Conservation (phyloP, 1,284 basidiomycete species). For the Ustilago lituana region DNA sequence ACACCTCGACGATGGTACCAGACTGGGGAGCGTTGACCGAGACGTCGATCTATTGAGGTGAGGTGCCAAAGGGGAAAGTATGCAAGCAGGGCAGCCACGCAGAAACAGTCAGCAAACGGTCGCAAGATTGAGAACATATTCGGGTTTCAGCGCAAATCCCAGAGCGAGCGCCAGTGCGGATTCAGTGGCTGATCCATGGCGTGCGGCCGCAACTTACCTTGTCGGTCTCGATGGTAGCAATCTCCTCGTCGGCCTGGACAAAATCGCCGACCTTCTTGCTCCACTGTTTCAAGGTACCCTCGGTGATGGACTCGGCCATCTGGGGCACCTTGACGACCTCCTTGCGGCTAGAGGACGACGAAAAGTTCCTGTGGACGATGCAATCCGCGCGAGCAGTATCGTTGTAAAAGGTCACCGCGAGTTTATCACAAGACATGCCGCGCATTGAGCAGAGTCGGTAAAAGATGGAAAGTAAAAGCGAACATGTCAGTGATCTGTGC, state of each 20-base stretch:
- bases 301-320: constrained; percentile 99
- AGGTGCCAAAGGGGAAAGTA: no score
- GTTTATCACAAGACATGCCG: no score
- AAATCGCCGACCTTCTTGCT: constrained; percentile 90
- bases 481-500: neutral
- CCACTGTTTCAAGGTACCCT: constrained; percentile 96
- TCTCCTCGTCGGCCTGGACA: constrained; percentile 91
- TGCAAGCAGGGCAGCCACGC: neutral
- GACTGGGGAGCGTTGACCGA: constrained; percentile 92
- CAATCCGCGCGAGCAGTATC: no score
- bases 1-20: constrained; percentile 86
- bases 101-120: no score
- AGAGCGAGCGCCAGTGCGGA: no score
- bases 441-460: no score
- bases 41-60: constrained; percentile 82
- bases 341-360: constrained; percentile 41
- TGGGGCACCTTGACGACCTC: constrained; percentile 94
- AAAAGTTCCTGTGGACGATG: constrained; percentile 32
- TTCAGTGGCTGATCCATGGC: no score
- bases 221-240: constrained; percentile 98
- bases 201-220: constrained; percentile 74
- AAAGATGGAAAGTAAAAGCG: neutral
- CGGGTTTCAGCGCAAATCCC: no score
- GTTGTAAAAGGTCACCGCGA: no score
- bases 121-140: no score